Conservation (phyloP, 306 rosid genomes). For the Vicia sativa region DNA sequence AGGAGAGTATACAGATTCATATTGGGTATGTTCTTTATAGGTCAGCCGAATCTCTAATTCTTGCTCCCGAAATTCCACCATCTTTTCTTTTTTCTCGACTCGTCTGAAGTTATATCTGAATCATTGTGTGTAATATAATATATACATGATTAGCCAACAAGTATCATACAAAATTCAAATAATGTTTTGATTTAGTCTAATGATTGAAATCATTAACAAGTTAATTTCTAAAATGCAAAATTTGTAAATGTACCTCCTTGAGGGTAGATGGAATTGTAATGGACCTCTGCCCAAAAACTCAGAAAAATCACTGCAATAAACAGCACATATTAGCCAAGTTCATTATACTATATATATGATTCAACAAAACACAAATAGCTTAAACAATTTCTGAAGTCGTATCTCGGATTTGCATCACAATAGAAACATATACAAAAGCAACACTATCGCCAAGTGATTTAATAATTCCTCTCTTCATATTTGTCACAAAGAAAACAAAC, state of each 20-base stretch:
- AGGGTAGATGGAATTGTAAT: slow-evolving; percentile 88
- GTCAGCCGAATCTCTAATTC: slow-evolving; percentile 38
- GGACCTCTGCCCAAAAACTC: slow-evolving; percentile 99
- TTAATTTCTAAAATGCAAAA: slow-evolving; percentile 17
- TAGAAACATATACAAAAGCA: not conserved
- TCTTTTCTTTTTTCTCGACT: slow-evolving; percentile 67
- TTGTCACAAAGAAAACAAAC: slow-evolving; percentile 41
- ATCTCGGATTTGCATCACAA: not conserved
- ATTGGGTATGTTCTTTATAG: slow-evolving; percentile 9
- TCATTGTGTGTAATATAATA: slow-evolving; percentile 27
- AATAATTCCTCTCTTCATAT: not conserved
- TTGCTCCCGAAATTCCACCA: slow-evolving; percentile 85
- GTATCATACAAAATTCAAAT: not conserved
- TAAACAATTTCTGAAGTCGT: not conserved
- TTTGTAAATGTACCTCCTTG: slow-evolving; percentile 66
- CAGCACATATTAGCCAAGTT: not conserved
- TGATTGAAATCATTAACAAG: not conserved
- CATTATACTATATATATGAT: not conserved
- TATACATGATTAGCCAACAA: not conserved
- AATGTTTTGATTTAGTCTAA: too few species aligned
- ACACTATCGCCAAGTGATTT: not conserved
- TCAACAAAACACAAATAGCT: slow-evolving; percentile 7
- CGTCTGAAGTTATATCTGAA: slow-evolving; percentile 60
- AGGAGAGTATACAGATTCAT: slow-evolving; percentile 27
- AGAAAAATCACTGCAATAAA: slow-evolving; percentile 70